Percentiles rank a stretch among this genome's conserved stretches.
Evolutionary conservation across 371 early-diverging fungal genomes (phyloP).

Genomic region (Saksenaea oblongispora): DNA sequence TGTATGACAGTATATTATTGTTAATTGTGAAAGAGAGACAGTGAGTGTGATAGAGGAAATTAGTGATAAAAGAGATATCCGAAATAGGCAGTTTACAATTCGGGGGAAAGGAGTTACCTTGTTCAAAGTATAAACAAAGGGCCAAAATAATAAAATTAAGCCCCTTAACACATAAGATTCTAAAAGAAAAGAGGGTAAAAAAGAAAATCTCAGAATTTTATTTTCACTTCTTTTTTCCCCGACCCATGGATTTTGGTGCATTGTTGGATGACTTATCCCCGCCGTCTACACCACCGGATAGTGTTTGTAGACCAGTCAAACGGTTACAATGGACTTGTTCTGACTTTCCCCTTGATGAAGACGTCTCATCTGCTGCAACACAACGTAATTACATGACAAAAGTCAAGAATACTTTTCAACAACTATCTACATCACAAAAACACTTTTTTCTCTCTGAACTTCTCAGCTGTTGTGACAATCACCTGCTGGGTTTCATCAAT

Average conservation of each 20-base stretch:
- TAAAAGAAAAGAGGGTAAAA: no score
- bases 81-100: no score
- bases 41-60: no score
- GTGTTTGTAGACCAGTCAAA: conserved; percentile 5
- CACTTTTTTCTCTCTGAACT: conserved; percentile 41
- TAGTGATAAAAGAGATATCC: no score
- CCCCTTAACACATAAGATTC: no score
- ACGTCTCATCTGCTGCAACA: not conserved
- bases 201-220: not conserved
- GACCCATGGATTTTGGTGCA: conserved; percentile 5
- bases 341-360: not conserved
- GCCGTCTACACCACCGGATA: conserved; percentile 2
- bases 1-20: no score
- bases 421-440: not conserved
- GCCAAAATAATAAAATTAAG: no score
- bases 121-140: no score
- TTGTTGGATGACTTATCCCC: conserved; percentile 2
- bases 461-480: conserved; percentile 55
- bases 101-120: no score
- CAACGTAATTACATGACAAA: conserved; percentile 19
- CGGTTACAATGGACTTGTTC: not conserved
- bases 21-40: no score
- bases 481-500: conserved; percentile 58
- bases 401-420: conserved; percentile 16
- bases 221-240: not conserved